Evolutionary conservation across 257 asterid genomes (phyloP).

Genomic region (Solanum corneliomulleri): DNA sequence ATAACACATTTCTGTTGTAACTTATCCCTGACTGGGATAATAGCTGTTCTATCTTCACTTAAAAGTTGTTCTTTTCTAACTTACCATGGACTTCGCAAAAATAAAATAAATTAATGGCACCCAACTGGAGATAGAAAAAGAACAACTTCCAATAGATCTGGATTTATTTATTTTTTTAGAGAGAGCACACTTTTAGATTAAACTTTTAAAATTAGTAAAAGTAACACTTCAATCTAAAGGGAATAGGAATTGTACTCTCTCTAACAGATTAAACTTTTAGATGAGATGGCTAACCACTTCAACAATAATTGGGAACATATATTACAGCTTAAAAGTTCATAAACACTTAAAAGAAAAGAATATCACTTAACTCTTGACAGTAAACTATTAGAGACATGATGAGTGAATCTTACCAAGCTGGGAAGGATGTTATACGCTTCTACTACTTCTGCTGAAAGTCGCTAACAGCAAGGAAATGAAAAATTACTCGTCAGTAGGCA

Average conservation of each 20-base stretch:
- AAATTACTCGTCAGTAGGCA: not conserved
- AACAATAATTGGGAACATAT: not conserved
- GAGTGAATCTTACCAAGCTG: constrained; percentile 45
- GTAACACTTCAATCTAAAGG: not conserved
- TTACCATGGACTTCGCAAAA: not conserved
- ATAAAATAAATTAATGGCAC: not conserved
- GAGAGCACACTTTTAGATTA: not conserved
- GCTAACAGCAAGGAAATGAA: constrained; percentile 20
- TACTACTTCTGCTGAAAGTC: constrained; percentile 56
- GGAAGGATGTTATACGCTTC: constrained; percentile 88
- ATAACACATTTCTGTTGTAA: not conserved
- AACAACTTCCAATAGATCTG: not conserved
- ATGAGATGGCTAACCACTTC: not conserved
- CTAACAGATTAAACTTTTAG: not conserved
- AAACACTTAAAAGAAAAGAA: not conserved
- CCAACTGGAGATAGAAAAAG: not conserved
- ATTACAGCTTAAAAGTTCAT: not conserved
- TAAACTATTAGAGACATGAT: not conserved
- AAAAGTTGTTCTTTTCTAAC: not conserved
- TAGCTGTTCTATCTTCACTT: not conserved
- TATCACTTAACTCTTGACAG: not conserved
- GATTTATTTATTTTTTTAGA: not conserved
- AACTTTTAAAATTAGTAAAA: not conserved
- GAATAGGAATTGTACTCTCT: not conserved
- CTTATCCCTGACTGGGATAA: not conserved